Evolutionary conservation across 768 basidiomycete species (phyloP).

Genomic region (Russula virescens): DNA sequence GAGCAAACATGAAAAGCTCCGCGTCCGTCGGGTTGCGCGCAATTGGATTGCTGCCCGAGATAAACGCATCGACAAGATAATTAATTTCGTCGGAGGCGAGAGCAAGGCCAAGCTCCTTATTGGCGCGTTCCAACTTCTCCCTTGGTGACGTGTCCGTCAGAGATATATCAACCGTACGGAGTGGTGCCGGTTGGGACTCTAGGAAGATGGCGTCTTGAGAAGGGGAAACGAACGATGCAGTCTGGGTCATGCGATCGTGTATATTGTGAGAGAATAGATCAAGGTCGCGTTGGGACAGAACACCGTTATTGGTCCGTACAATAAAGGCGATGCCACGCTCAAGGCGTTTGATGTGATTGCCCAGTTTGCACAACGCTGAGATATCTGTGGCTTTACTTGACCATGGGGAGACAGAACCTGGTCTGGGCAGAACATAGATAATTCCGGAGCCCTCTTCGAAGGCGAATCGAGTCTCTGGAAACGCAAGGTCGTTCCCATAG

Average conservation of each 20-base stretch:
- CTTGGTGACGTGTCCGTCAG: conserved; percentile 40
- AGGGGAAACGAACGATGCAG: conserved; percentile 56
- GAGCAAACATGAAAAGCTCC: conserved; percentile 99
- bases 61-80: conserved; percentile 86
- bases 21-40: conserved; percentile 90
- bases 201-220: conserved; percentile 50
- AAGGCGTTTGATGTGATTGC: conserved; percentile 63
- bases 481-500: conserved; percentile 74
- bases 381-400: conserved; percentile 99
- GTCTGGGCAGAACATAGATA: conserved; percentile 72
- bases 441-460: conserved; percentile 37
- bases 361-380: conserved; percentile 78
- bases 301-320: conserved; percentile 43
- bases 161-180: conserved; percentile 64
- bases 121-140: conserved; percentile 65
- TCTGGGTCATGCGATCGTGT: conserved; percentile 97
- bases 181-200: conserved; percentile 57
- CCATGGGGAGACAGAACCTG: conserved; percentile 96
- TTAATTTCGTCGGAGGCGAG: conserved; percentile 82
- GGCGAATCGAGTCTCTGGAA: conserved; percentile 39
- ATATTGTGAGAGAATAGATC: conserved; percentile 59
- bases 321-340: conserved; percentile 78
- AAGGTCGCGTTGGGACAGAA: conserved; percentile 44
- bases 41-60: conserved; percentile 60
- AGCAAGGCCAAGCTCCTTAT: conserved; percentile 83